A percentile compares a stretch with the other conserved stretches of the same genome.
phyloP scores from a whole-genome alignment of 495 filamentous ascomycete genomes.

The Aspergillus panamensis region DNA sequence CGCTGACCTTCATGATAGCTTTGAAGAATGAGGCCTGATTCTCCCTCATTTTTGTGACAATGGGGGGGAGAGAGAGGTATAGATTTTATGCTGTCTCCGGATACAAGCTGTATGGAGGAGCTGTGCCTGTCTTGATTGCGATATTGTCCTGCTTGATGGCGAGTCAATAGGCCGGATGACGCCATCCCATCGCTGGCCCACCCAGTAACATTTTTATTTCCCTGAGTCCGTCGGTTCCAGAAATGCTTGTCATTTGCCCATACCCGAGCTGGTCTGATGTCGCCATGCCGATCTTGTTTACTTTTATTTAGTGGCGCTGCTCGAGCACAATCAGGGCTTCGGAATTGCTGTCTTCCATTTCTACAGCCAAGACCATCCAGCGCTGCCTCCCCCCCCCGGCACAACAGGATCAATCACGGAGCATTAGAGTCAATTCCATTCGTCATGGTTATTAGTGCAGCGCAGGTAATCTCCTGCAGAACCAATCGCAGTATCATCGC shows the following conservation, averaged over 20 bases:
- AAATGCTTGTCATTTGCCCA: not conserved
- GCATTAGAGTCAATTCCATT: not conserved
- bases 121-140: not conserved
- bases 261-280: not conserved
- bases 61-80: not conserved
- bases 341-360: not conserved
- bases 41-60: not conserved
- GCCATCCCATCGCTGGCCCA: constrained; percentile 5
- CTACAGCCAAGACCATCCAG: not conserved
- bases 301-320: not conserved
- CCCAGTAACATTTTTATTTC: not conserved
- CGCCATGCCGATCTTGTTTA: not conserved
- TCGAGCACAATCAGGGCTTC: too few species aligned
- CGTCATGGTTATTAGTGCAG: not conserved
- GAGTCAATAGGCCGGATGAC: constrained; percentile 3
- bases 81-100: not conserved
- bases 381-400: not conserved
- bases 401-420: not conserved
- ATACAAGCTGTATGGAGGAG: not conserved
- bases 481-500: constrained; percentile 18
- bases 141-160: not conserved
- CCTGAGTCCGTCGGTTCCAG: not conserved
- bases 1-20: constrained; percentile 17
- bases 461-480: not conserved
- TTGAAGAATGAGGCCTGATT: not conserved